Evolutionary conservation across 768 basidiomycete species (phyloP).

Genomic region (Nidularia sp.): DNA sequence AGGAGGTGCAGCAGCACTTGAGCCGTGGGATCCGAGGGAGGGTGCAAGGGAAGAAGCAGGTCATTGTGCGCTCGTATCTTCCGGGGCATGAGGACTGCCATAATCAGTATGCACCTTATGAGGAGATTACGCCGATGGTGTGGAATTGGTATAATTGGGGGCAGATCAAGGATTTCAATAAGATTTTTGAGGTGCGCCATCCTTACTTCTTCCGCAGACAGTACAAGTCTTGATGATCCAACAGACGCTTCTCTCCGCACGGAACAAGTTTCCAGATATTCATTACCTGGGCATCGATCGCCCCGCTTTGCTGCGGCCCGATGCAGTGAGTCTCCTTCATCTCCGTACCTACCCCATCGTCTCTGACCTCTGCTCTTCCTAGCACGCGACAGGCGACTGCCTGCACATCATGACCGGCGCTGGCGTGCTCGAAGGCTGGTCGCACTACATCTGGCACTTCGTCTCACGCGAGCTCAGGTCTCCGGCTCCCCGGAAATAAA

Average conservation of each 20-base stretch:
- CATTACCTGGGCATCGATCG: conserved; percentile 59
- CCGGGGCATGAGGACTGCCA: conserved; percentile 69
- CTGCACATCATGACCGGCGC: conserved; percentile 45
- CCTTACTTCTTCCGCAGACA: neutral
- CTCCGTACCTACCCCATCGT: neutral
- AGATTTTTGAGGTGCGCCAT: conserved; percentile 48
- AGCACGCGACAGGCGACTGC: conserved; percentile 42
- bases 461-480: conserved; percentile 19
- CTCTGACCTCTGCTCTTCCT: neutral
- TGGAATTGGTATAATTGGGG: conserved; percentile 66
- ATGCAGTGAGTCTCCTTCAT: conserved; percentile 42
- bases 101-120: conserved; percentile 39
- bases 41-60: conserved; percentile 28
- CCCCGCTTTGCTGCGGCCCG: conserved; percentile 59
- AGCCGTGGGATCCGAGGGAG: conserved; percentile 4
- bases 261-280: conserved; percentile 44
- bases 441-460: conserved; percentile 46
- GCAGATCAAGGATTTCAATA: conserved; percentile 53
- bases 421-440: conserved; percentile 47
- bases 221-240: neutral
- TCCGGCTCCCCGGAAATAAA: too few relatives aligned
- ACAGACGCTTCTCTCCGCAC: conserved; percentile 35
- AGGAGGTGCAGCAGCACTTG: conserved; percentile 35
- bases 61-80: conserved; percentile 56
- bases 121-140: conserved; percentile 33